Conservation (phyloP, 2,329 filamentous ascomycete species). For the Kalaharituber pfeilii region DNA sequence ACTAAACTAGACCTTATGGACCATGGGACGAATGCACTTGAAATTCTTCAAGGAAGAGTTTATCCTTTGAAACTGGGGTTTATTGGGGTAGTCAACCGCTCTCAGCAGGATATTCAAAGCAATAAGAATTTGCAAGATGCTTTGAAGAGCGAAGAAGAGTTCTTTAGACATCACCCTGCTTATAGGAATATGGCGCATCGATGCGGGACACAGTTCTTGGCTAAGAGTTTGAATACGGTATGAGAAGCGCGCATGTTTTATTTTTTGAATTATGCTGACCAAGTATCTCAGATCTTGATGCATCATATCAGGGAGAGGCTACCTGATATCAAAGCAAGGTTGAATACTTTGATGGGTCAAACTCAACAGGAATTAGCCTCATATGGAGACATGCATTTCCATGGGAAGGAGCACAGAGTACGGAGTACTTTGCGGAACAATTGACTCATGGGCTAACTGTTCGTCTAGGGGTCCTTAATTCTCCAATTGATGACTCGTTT, state of each 20-base stretch:
- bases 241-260: conserved; percentile 3
- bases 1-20: conserved; percentile 98
- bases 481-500: conserved; percentile 97
- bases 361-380: conserved; percentile 96
- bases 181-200: conserved; percentile 89
- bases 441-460: conserved; percentile 10
- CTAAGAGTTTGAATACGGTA: conserved; percentile 72
- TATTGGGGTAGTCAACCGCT: conserved; percentile 94
- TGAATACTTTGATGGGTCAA: conserved; percentile 99
- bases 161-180: conserved; percentile 92
- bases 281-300: conserved; percentile 53
- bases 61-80: conserved; percentile 95
- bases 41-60: conserved; percentile 91
- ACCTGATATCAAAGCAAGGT: conserved; percentile 90
- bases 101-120: conserved; percentile 92
- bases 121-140: conserved; percentile 92
- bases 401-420: conserved; percentile 75
- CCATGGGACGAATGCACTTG: conserved; percentile 90
- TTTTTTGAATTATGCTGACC: not conserved
- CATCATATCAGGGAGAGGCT: conserved; percentile 84
- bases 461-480: conserved; percentile 61
- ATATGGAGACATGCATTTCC: conserved; percentile 95
- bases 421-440: not conserved
- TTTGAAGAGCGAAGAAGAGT: conserved; percentile 73
- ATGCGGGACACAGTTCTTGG: conserved; percentile 85